phyloP scores from a whole-genome alignment of 2,329 filamentous ascomycete species.

The Xylariales sp. region DNA sequence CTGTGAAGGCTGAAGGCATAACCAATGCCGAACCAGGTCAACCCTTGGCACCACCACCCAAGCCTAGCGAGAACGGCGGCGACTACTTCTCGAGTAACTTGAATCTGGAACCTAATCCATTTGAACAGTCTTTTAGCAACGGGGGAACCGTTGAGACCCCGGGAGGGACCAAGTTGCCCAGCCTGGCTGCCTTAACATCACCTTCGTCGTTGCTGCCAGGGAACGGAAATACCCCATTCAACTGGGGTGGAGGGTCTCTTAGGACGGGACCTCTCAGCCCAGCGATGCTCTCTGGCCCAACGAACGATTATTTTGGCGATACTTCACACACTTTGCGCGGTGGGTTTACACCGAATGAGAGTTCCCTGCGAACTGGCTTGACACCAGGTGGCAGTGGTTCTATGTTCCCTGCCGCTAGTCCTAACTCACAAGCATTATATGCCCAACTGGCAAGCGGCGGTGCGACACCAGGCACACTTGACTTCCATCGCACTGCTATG shows the following conservation, averaged over 20 bases:
- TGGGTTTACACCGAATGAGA: conserved; percentile 95
- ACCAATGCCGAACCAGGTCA: conserved; percentile 56
- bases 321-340: conserved; percentile 67
- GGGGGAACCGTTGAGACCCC: conserved; percentile 69
- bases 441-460: conserved; percentile 74
- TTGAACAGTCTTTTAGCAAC: conserved; percentile 86
- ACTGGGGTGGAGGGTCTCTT: conserved; percentile 79
- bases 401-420: conserved; percentile 92
- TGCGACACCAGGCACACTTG: conserved; percentile 83
- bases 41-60: conserved; percentile 67
- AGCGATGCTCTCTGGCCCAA: conserved; percentile 89
- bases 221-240: conserved; percentile 66
- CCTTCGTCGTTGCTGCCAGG: conserved; percentile 77
- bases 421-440: conserved; percentile 79
- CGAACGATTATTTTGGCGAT: conserved; percentile 84
- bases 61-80: conserved; percentile 43
- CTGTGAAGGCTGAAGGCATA: conserved; percentile 43
- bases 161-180: conserved; percentile 76
- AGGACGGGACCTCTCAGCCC: conserved; percentile 91
- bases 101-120: conserved; percentile 87
- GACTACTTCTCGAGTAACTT: conserved; percentile 68
- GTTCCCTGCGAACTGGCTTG: conserved; percentile 81
- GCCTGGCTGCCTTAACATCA: conserved; percentile 86
- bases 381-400: conserved; percentile 93
- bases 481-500: conserved; percentile 91